A percentile compares a stretch with the other conserved stretches of the same genome.
Evolutionary conservation across 176 grass and related monocot genomes (phyloP).

Genomic region (Saccharum spontaneum): DNA sequence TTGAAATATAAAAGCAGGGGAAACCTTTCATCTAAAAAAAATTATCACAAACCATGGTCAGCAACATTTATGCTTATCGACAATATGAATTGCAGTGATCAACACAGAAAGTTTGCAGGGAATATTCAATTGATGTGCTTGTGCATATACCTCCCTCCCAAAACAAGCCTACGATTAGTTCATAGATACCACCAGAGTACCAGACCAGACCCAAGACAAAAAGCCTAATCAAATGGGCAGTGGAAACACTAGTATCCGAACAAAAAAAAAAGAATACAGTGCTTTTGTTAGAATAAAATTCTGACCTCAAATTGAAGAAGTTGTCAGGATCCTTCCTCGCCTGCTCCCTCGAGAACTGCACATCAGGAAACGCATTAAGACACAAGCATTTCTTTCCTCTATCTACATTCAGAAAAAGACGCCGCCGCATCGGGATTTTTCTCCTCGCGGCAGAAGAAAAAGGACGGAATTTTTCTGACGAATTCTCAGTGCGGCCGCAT

Average conservation of each 20-base stretch:
- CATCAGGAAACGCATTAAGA: slow-evolving; percentile 16
- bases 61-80: background rate
- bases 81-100: slow-evolving; percentile 8
- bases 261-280: background rate
- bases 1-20: too few species aligned
- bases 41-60: slow-evolving; percentile 19
- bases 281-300: background rate
- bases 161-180: background rate
- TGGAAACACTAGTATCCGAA: background rate
- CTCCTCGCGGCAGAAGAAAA: background rate
- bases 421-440: background rate
- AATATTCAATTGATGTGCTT: background rate
- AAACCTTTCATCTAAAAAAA: too few species aligned
- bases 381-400: background rate
- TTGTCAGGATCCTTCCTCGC: slow-evolving; percentile 82
- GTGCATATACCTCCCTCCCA: background rate
- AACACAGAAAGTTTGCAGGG: background rate
- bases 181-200: background rate
- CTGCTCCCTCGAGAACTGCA: slow-evolving; percentile 96
- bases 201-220: background rate
- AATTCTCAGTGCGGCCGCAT: background rate
- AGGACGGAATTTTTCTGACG: background rate
- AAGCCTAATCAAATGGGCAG: slow-evolving; percentile 6
- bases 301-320: slow-evolving; percentile 92
- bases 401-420: background rate